Evolutionary conservation across 495 filamentous ascomycete species (phyloP), one percentile per base, ranked within the genome.

Genomic region (Massariosphaeria phaeospora): DNA sequence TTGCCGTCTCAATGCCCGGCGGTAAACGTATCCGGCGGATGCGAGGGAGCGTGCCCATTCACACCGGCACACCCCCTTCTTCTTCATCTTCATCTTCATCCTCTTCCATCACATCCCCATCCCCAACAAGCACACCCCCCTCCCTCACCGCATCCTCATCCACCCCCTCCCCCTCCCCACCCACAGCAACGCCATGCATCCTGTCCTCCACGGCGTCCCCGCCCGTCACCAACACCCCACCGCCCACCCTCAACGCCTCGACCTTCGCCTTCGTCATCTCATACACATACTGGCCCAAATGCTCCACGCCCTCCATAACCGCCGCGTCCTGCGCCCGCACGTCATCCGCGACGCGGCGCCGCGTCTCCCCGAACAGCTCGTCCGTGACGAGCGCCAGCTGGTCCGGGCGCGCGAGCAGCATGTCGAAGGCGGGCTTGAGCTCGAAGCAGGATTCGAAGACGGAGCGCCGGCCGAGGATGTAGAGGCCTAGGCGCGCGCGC

Each of bases 201-300:
- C n/a, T 33, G n/a, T 33, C 20, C 20, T 42, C 20, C 39, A 42
- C 39, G 6, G 13, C 39, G 10, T 23, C 17, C 3, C 25, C 12
- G 6, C 20, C 39, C 15, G 4, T 29, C 21, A 9, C 15, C 43
- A 29, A 18, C n/a, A 5, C 23, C 21, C 47, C 68, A 35, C 49
- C 51, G 65, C 58, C 74, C 69, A 46, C 72, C 77, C 67, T 76
- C 68, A 86, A 68, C 36, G 76, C 77, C 63, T 84, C 77, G 4
- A 96, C 71, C 68, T 86, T 93, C 18, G 90, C 87, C 61, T 84
- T 76, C 11, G 91, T 91, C 89, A 98, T 97, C 72, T 98, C 89
- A 71, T 82, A 95, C 20, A 98, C 93, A 72, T 96, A 97, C 72
- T 96, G 87, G 4, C 93, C 94, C 30, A 98, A 71, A 76, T 98